Base-by-base conservation (phyloP, 352 stramenopile genomes). In the Peronospora farinosa region DNA sequence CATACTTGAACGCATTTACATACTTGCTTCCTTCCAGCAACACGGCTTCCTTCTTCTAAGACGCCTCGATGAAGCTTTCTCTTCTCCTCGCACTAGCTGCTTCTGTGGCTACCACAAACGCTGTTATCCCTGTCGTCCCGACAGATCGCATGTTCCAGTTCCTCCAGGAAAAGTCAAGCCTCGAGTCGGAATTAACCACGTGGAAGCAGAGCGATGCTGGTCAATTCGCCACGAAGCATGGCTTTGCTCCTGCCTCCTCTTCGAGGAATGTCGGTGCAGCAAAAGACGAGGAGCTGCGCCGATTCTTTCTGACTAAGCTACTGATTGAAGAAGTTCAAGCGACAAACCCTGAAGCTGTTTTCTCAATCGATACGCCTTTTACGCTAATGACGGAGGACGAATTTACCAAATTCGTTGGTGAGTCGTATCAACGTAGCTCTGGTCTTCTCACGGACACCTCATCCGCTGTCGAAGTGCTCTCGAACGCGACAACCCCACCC, bases 321-420 rank as follows among this genome's bases (percentile, higher is more conserved):
- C 33, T 60, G 40, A 79, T 89, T 45, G 55, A 72, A 45, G 47
- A 78, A n/a, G 64, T 53, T 13, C 63, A 84, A 56, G 41, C 47
- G 5, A 41, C 40, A 8, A 89, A 90, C 51, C 74, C 79, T 0
- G 66, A 82, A 21, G 80, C 80, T 0, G 17, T 61, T 25, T 88
- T 91, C 65, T 84, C 75, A 6, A 77, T 49, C 7, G 65, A 88
- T 45, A 78, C 74, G 47, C 77, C 74, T 6, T 91, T 91, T 60
- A 69, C 77, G 16, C 60, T 91, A 12, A 73, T 91, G 60, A 86
- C 78, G 13, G 62, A 88, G 17, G 57, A 80, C 1, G 79, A 91
- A 44, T 88, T 91, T 31, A 51, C 54, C 32, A 52, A 57, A 13
- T 86, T 82, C 33, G 46, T 84, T 3, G 68, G 73, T 13, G 57